A percentile compares a stretch with the other conserved stretches of the same genome.
Evolutionary conservation across 768 basidiomycete genomes (phyloP).

Genomic region (Mycena kentingensis): DNA sequence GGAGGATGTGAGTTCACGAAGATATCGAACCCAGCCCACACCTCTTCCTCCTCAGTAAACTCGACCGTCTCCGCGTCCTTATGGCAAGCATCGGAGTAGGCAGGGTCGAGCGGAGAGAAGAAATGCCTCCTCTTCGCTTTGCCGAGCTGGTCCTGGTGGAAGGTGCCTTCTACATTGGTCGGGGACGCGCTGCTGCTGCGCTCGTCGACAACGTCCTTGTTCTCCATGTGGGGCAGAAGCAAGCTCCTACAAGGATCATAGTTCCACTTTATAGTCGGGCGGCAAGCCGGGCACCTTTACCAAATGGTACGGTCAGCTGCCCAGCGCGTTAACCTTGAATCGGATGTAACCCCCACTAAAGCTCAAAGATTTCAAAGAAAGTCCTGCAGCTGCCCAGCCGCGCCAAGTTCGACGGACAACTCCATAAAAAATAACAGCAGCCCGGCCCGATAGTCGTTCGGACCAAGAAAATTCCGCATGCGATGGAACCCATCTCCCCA

Average conservation of each 20-base stretch:
- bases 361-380: no score
- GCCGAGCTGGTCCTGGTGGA: conserved; percentile 43
- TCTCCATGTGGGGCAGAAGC: neutral
- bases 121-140: conserved; percentile 47
- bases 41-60: conserved; percentile 54
- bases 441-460: no score
- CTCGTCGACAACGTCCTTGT: conserved; percentile 11
- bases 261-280: neutral
- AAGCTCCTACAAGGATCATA: neutral
- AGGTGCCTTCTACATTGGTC: conserved; percentile 38
- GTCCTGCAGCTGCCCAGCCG: no score
- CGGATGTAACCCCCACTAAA: no score
- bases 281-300: no score
- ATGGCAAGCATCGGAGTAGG: conserved; percentile 52
- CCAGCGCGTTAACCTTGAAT: no score
- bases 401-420: no score
- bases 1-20: neutral
- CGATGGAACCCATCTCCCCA: no score
- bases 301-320: no score
- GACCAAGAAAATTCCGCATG: no score
- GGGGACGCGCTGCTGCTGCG: conserved; percentile 14
- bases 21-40: conserved; percentile 17
- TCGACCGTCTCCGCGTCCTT: conserved; percentile 50
- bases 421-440: no score
- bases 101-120: conserved; percentile 48